Evolutionary conservation across 2,329 filamentous ascomycete genomes (phyloP), one percentile per base, ranked within the genome.

Genomic region (Berkeleyomyces basicola): DNA sequence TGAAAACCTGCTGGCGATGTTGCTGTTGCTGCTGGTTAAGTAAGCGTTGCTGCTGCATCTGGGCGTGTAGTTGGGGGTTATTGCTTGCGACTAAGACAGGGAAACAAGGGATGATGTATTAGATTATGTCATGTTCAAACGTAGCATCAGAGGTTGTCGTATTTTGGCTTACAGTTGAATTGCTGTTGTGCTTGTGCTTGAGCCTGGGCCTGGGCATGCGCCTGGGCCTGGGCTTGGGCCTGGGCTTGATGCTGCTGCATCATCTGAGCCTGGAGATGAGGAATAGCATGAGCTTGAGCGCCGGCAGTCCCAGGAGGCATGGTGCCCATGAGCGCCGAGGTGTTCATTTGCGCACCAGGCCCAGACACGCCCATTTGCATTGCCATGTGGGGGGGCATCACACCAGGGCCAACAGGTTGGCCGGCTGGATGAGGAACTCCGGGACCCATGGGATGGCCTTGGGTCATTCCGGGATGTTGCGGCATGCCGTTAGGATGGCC

Each of bases 401-500:
- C 79, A 66, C 75, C 79, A 37, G 78, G 79, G 72, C 86, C 86
- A 67, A 58, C 61, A 7, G 82, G 84, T 70, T 87, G 85, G 67
- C 82, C 85, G 61, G 82, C 83, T 68, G 85, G 87, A 60, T 86
- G 85, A 69, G 78, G 79, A 79, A 83, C 83, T 62, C 79, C 80
- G 7, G 78, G 79, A 16, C 77, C 79, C 76, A 83, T 81, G 65
- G 82, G 83, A 71, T 86, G 84, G 42, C 82, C 82, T 46, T 65
- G 64, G 47, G 80, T 80, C 67, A 86, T 82, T 67, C 83, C 85
- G 66, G 85, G 84, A 71, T 87, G 85, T 69, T 84, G 78, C 65
- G 79, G 86, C 82, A 90, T 87, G 71, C 78, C 82, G 69, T 78
- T 82, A 67, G 84, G 83, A 76, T 88, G 85, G 73, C 85, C 84